Evolutionary conservation across 495 filamentous ascomycete genomes (phyloP), one percentile per base, ranked within the genome.

Genomic region (Tirmania nivea): DNA sequence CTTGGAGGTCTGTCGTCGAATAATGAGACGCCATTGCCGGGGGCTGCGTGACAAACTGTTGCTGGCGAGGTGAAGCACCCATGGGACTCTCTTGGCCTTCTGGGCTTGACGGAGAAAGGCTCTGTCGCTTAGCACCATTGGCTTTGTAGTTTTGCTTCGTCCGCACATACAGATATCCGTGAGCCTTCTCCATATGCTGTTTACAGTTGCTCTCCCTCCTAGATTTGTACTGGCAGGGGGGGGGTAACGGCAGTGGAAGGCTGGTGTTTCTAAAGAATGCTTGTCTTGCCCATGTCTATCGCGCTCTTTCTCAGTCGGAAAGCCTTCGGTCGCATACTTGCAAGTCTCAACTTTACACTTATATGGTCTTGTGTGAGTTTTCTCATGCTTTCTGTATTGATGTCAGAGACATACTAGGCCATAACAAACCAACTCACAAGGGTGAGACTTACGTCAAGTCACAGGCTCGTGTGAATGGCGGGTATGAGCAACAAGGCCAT

Each of bases 171-270:
- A 73, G 71, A 79, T 86, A 96, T 47, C 79, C 79, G 61, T 97
- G 90, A 0, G 86, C 80, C 66, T 96, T 97, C 70, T 97, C 90
- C 90, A 97, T 97, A 68, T 97, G 90, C 67, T 97, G 90, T 67
- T 96, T 96, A 77, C 86, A 93, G 69, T 97, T 97, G 66, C 83
- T 90, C 70, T 94, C 83, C 31, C 90, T 81, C 72, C 94, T 95
- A 47, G 87, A 94, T 60, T 84, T 78, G 69, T 96, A 97, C 0
- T 82, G 76, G 74, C 90, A 97, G 17, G 83, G 82, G 83, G 82
- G 56, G 77, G 70, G 68, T 77, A 95, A n/a, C 75, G 67, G 69
- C 90, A 97, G 74, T 72, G 7, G 25, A 97, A 19, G 83, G 82
- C 25, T 0, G 56, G 77, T 70, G 68, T 77, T 94, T 16, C 76